phyloP scores from a whole-genome alignment of 2,329 filamentous ascomycete genomes.

The Akanthomyces uredinophilus region DNA sequence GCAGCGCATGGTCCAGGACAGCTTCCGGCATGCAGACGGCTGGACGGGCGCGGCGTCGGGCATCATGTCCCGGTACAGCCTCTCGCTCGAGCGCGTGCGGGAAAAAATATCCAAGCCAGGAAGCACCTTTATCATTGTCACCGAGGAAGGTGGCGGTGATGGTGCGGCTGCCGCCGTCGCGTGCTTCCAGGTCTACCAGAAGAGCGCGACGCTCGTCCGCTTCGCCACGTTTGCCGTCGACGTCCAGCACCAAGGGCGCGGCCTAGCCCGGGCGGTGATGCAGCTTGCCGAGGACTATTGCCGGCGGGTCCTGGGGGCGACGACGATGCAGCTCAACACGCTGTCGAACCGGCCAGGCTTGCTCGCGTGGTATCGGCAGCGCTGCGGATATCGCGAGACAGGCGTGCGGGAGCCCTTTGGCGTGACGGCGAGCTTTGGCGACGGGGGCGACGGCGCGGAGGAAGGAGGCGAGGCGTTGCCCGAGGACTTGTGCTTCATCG shows the following conservation, averaged over 20 bases:
- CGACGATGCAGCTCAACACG: conserved; percentile 11
- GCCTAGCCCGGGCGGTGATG: not conserved
- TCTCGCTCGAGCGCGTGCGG: not conserved
- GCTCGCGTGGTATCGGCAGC: not conserved
- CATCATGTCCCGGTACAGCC: not conserved
- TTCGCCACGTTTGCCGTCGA: conserved; percentile 1
- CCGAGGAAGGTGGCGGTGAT: not conserved
- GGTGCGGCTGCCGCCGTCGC: not conserved
- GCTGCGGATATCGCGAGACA: not conserved
- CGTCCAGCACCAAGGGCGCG: conserved; percentile 8
- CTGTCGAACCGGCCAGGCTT: not conserved
- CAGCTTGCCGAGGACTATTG: not conserved
- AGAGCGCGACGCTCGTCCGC: not conserved
- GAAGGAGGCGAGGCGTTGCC: not conserved
- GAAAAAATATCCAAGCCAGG: not conserved
- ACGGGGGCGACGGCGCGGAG: not conserved
- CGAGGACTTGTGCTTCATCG: not conserved
- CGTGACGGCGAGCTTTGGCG: not conserved
- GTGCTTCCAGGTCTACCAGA: not conserved
- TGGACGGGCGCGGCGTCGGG: not conserved
- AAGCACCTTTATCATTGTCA: not conserved
- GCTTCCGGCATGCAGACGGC: not conserved
- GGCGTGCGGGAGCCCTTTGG: not conserved
- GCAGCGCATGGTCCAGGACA: not conserved
- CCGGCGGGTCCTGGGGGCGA: not conserved